phyloP scores from a whole-genome alignment of 1,284 basidiomycete genomes.

The Austroboletus rostrupii region DNA sequence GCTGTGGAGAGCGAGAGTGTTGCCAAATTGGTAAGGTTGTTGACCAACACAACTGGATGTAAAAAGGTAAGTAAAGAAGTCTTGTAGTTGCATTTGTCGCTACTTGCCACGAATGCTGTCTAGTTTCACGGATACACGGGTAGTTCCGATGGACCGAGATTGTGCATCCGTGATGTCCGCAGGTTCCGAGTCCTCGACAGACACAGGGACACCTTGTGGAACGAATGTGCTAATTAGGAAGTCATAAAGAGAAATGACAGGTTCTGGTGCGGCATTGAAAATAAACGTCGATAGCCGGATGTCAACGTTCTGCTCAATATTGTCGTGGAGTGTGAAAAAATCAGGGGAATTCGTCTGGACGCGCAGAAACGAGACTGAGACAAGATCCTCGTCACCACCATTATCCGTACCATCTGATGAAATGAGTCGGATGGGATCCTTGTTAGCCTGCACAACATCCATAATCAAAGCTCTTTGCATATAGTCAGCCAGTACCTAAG shows the following conservation, averaged over 20 bases:
- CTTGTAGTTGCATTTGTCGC: background rate
- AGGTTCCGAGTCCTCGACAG: constrained; percentile 12
- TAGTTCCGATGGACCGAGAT: constrained; percentile 49
- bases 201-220: constrained; percentile 35
- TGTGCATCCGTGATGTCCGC: constrained; percentile 5
- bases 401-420: constrained; percentile 61
- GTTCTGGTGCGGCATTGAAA: constrained; percentile 87
- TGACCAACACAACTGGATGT: constrained; percentile 73
- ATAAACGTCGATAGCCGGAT: constrained; percentile 91
- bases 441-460: constrained; percentile 65
- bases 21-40: constrained; percentile 71
- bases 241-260: constrained; percentile 90
- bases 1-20: constrained; percentile 92
- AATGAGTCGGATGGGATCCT: constrained; percentile 65
- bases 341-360: constrained; percentile 87
- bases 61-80: constrained; percentile 10
- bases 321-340: constrained; percentile 79
- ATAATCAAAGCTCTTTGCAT: constrained; percentile 58
- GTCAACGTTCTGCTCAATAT: constrained; percentile 87
- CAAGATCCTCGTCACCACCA: constrained; percentile 62
- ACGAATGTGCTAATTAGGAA: constrained; percentile 98
- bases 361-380: constrained; percentile 81
- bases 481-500: constrained; percentile 4
- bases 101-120: constrained; percentile 77
- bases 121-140: constrained; percentile 82